Conservation (phyloP, 106 monocot species). For the Narthecium ossifragum region DNA sequence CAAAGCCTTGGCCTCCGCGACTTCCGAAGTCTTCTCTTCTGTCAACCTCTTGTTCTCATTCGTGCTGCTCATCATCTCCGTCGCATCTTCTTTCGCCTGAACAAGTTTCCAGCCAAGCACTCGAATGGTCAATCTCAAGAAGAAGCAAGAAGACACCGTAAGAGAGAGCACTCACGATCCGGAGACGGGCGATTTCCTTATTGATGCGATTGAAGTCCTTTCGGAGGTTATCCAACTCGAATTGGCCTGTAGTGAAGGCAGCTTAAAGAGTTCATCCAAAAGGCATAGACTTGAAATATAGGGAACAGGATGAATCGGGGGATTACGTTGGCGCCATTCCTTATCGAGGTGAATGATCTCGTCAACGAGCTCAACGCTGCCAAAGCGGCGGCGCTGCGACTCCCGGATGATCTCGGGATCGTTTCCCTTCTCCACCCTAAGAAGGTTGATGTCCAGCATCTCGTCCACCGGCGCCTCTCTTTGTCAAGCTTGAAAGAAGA, state of each 20-base stretch:
- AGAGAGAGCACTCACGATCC: conserved; percentile 34
- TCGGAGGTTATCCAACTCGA: conserved; percentile 67
- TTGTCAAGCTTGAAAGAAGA: too few species aligned
- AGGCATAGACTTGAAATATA: not conserved
- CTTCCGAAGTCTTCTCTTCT: conserved; percentile 67
- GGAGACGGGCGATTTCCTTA: conserved; percentile 76
- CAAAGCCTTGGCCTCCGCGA: conserved; percentile 63
- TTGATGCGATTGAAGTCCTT: conserved; percentile 89
- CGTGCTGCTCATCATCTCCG: conserved; percentile 73
- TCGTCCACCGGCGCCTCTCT: too few species aligned
- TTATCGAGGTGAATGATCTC: conserved; percentile 89
- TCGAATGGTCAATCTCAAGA: too few species aligned
- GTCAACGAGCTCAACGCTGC: conserved; percentile 78
- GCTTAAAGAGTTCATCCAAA: not conserved
- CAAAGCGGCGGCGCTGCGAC: conserved; percentile 89
- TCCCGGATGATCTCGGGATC: conserved; percentile 75
- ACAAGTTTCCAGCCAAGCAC: not conserved
- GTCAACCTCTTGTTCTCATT: conserved; percentile 66
- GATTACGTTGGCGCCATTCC: conserved; percentile 78
- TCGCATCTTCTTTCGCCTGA: conserved; percentile 69
- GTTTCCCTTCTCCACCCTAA: conserved; percentile 69
- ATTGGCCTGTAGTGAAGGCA: conserved; percentile 47
- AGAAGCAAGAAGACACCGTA: too few species aligned
- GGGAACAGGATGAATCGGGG: not conserved
- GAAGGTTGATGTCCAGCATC: conserved; percentile 87